Evolutionary conservation across 306 rosid species (phyloP), one percentile per base, ranked within the genome.

Genomic region (Vigna trinervia): DNA sequence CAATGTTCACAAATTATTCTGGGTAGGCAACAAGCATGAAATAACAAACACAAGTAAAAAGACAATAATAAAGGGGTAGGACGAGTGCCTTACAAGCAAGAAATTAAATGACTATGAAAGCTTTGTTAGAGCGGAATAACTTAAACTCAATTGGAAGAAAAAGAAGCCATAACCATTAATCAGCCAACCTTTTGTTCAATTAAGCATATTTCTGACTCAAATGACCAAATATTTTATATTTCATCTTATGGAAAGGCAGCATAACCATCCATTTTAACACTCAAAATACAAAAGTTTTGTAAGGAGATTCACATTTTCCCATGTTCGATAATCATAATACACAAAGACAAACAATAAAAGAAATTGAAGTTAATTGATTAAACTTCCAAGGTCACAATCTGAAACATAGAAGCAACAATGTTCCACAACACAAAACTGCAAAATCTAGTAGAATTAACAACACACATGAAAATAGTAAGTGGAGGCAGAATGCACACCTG

Each of bases 401-500:
- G 51, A 79, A 79, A 69, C 34, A 12, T 19, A 68, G 32, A 64
- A 41, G 51, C 45, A 56, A 19, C 67, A 58, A 71, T 70, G 41
- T 22, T 36, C 17, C 41, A 67, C 30, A 69, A 52, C 34, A 69
- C 74, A 70, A 28, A 28, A 70, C 79, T 54, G n/a, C 30, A 52
- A 54, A 54, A 43, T 69, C 57, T 17, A 30, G 73, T 45, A 47
- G 41, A 77, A 65, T 43, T 45, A 81, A 80, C 67, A 53, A 65
- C 68, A 61, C 12, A 77, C 45, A 75, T 19, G 50, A 67, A 76
- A 63, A 63, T 75, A 77, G 81, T 48, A 39, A 71, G 50, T 41
- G 47, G 28, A 72, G 22, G 61, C 54, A 8, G 63, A 34, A 76
- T 70, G 78, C 59, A 64, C 85, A 96, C 99, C 99, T 96, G 86